Evolutionary conservation across 1,284 basidiomycete genomes (phyloP), one percentile per base, ranked within the genome.

Genomic region (Rhizoctonia solani): DNA sequence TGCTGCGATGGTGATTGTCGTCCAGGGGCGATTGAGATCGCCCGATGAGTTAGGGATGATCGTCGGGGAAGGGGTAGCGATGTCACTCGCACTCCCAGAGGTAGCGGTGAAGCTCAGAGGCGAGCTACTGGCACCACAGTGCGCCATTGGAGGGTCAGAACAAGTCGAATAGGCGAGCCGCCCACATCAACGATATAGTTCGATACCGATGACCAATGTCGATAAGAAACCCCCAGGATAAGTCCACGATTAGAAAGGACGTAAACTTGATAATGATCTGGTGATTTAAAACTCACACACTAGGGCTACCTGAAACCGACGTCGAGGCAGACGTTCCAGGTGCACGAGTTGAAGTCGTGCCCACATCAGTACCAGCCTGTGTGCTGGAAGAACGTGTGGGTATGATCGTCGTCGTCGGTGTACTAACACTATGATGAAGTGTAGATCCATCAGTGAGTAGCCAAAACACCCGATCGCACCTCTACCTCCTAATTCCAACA

Each of bases 341-440:
- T 54, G 52, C 63, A 66, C 63, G 63, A 66, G 37, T 46, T 52
- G 63, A 54, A 52, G 14, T 54, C 50, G 42, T 30, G 37, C 39
- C 41, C 32, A 34, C 32, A 34, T 11, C 32, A 11, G 32, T 34
- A 34, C 32, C 32, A 11, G 32, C 11, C 11, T 34, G 32, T 39
- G 54, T 55, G 25, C 30, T 54, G 29, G 52, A 54, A 23, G 42
- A 30, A 23, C 63, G 63, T 54, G 63, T 54, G 21, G 6, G n/a
- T 13, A 27, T 23, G 46, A 21, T 49, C n/a, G 63, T 34, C 25
- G 63, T 47, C 11, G 52, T 34, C 32, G 32, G 11, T 34, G 32
- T 34, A 34, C 32, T 34, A 34, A 4, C 11, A 34, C 52, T 27
- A 21, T 21, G 14, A 21, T 16, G 5, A 16, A 44, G 14, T 44